phyloP scores from a whole-genome alignment of 176 grass and related monocot species.

The Eragrostis nindensis region DNA sequence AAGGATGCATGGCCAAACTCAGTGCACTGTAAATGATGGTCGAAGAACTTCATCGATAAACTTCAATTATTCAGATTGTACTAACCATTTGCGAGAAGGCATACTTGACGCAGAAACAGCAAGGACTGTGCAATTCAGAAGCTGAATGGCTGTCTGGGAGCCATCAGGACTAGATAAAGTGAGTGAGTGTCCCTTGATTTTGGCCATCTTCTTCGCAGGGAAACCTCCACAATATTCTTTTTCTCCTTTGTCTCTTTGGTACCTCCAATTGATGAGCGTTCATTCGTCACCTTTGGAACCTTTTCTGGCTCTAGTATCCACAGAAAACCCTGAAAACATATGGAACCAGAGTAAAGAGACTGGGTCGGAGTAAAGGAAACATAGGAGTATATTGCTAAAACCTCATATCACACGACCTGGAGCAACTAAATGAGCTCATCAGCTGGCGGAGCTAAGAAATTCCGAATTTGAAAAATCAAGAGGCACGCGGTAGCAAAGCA shows the following conservation, averaged over 20 bases:
- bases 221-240: slow-evolving; percentile 72
- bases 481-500: neutral
- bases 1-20: neutral
- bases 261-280: slow-evolving; percentile 49
- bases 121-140: slow-evolving; percentile 61
- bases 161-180: slow-evolving; percentile 68
- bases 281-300: slow-evolving; percentile 59
- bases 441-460: neutral
- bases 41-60: neutral
- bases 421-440: neutral
- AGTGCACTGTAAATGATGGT: neutral
- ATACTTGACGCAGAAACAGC: slow-evolving; percentile 85
- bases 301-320: slow-evolving; percentile 92
- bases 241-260: slow-evolving; percentile 63
- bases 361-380: slow-evolving; percentile 24
- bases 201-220: slow-evolving; percentile 76
- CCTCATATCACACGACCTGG: too few species aligned
- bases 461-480: neutral
- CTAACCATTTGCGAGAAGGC: slow-evolving; percentile 90
- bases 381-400: neutral
- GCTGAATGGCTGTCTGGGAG: slow-evolving; percentile 61
- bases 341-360: neutral
- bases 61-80: slow-evolving; percentile 7
- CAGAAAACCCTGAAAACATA: slow-evolving; percentile 64
- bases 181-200: slow-evolving; percentile 64